Conservation (phyloP, 2,329 filamentous ascomycete genomes). For the Talaromyces atroroseus region DNA sequence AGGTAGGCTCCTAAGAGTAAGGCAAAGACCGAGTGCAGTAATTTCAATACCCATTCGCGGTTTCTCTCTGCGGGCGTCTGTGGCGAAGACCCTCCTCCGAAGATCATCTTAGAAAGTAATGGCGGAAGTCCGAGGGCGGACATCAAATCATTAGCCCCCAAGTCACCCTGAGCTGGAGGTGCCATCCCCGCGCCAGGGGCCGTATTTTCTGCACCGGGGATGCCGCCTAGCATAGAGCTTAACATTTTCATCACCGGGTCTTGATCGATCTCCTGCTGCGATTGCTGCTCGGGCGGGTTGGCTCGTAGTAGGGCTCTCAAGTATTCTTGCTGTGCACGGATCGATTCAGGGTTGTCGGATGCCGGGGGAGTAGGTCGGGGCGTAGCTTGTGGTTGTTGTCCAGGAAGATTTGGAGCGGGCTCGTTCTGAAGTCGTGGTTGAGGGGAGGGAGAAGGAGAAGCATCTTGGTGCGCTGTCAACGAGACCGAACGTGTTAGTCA, state of each 20-base stretch:
- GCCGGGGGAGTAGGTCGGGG: constrained; percentile 16
- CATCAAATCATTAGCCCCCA: constrained; percentile 27
- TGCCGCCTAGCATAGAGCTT: constrained; percentile 30
- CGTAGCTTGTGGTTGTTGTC: constrained; percentile 14
- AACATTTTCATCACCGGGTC: constrained; percentile 36
- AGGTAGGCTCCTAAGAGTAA: constrained; percentile 53
- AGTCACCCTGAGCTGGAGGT: constrained; percentile 10
- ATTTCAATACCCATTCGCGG: constrained; percentile 46
- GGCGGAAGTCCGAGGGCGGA: constrained; percentile 41
- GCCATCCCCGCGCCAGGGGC: constrained; percentile 12
- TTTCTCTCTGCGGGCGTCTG: constrained; percentile 33
- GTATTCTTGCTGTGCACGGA: constrained; percentile 22
- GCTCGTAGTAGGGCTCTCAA: constrained; percentile 21
- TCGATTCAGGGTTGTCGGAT: constrained; percentile 26
- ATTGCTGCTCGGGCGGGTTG: constrained; percentile 18
- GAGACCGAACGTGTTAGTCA: neutral
- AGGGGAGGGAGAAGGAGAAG: constrained; percentile 1
- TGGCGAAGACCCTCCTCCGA: constrained; percentile 33
- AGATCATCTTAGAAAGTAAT: constrained; percentile 33
- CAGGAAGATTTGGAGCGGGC: constrained; percentile 19
- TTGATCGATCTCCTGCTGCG: constrained; percentile 18
- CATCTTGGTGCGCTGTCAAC: constrained; percentile 5
- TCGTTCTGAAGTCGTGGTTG: constrained; percentile 14
- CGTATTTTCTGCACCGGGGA: constrained; percentile 17
- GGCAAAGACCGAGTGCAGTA: constrained; percentile 55